phyloP scores from a whole-genome alignment of 2,329 filamentous ascomycete species.

The Blastomyces silverae region DNA sequence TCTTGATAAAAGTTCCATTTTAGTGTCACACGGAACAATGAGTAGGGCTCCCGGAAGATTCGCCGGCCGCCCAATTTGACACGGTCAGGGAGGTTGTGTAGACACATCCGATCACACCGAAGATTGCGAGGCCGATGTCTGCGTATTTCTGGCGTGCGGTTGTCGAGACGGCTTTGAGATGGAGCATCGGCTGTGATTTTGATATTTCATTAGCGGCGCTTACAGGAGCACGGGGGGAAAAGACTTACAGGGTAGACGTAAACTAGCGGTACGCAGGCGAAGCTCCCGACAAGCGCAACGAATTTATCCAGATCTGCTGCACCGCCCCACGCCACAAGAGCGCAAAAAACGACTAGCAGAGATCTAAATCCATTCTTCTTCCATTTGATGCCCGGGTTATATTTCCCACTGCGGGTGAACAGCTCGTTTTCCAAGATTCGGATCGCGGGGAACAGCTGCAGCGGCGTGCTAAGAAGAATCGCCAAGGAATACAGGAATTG shows the following conservation, averaged over 20 bases:
- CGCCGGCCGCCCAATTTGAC: slow-evolving; percentile 69
- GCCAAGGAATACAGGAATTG: slow-evolving; percentile 97
- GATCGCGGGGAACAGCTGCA: slow-evolving; percentile 97
- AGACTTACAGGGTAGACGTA: slow-evolving; percentile 91
- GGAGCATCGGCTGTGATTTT: slow-evolving; percentile 67
- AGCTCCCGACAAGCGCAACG: slow-evolving; percentile 90
- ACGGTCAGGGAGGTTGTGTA: slow-evolving; percentile 88
- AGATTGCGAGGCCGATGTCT: slow-evolving; percentile 70
- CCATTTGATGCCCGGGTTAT: slow-evolving; percentile 99
- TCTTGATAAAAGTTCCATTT: not conserved
- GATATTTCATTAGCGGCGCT: not conserved
- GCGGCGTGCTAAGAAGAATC: slow-evolving; percentile 88
- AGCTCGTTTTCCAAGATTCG: slow-evolving; percentile 92
- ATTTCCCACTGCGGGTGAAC: slow-evolving; percentile 91
- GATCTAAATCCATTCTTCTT: slow-evolving; percentile 98
- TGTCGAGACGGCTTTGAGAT: slow-evolving; percentile 72
- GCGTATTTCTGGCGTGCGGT: slow-evolving; percentile 59
- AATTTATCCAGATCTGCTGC: slow-evolving; percentile 96
- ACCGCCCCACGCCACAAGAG: slow-evolving; percentile 81
- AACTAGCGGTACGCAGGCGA: slow-evolving; percentile 93
- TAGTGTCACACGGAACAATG: not conserved
- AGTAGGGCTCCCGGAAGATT: slow-evolving; percentile 26
- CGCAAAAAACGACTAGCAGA: slow-evolving; percentile 80
- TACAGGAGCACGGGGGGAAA: not conserved
- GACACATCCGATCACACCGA: slow-evolving; percentile 79